phyloP scores from a whole-genome alignment of 371 early-diverging fungal genomes.

The Mucor indicus region DNA sequence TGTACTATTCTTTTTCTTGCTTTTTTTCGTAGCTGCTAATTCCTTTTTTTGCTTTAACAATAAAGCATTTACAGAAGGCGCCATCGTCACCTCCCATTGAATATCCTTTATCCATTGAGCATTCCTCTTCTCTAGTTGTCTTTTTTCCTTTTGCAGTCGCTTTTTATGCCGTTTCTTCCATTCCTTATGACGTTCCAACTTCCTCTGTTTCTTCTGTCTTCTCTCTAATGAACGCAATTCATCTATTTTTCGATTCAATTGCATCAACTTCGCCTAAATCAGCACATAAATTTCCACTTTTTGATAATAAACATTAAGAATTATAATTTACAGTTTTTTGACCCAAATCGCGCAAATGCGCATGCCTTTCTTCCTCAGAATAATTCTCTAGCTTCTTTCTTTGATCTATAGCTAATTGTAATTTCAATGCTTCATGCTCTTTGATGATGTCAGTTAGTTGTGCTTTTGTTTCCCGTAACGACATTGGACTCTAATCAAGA shows the following conservation, averaged over 20 bases:
- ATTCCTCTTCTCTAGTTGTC: not conserved
- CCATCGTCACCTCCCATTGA: slow-evolving; percentile 11
- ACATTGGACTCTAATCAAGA: too few relatives aligned
- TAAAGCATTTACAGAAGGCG: not conserved
- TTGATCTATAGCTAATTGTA: slow-evolving; percentile 2
- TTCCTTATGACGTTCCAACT: slow-evolving; percentile 7
- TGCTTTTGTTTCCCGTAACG: slow-evolving; percentile 10
- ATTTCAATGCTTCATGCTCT: slow-evolving; percentile 3
- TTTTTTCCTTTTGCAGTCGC: not conserved
- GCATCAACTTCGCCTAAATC: slow-evolving; percentile 18
- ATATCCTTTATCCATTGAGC: slow-evolving; percentile 11
- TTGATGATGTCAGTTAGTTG: slow-evolving; percentile 16
- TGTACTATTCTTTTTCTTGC: too few relatives aligned
- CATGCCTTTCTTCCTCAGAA: slow-evolving; percentile 16
- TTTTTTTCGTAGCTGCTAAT: not conserved
- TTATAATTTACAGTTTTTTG: slow-evolving; percentile 11
- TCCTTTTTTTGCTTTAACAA: not conserved
- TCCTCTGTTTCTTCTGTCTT: slow-evolving; percentile 9
- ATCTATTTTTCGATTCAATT: slow-evolving; percentile 5
- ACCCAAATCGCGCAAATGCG: slow-evolving; percentile 7
- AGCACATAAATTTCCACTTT: not conserved
- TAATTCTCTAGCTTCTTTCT: not conserved
- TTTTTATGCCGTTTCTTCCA: slow-evolving; percentile 18
- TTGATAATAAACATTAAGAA: not conserved
- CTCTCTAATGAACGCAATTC: not conserved